These are phyloP conservation scores for Ilex paraguariensis DNA, from an alignment of 305 asterid species.

Conservation along the genomic window DNA sequence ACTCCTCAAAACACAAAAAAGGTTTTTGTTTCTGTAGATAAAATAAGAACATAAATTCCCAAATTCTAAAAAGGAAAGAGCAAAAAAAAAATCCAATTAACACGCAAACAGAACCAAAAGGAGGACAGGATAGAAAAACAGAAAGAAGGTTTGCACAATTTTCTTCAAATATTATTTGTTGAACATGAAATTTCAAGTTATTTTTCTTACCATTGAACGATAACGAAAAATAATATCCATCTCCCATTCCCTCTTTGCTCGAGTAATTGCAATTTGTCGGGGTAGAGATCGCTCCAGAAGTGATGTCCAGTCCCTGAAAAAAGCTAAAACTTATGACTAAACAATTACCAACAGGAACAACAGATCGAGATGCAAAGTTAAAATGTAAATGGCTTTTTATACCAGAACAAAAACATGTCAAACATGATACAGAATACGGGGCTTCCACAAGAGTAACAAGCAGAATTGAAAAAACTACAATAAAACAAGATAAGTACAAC, in stretches of 20 bases:
- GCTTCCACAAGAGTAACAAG: not conserved
- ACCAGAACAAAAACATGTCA: no score
- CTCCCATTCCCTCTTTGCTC: constrained; percentile 96
- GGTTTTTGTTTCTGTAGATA: no score
- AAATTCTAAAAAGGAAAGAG: no score
- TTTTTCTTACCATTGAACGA: constrained; percentile 61
- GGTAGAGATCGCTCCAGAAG: constrained; percentile 87
- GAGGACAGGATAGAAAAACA: not conserved
- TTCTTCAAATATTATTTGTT: no score
- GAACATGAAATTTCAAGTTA: no score
- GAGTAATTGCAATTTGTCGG: constrained; percentile 80
- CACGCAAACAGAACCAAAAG: no score
- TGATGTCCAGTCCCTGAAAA: constrained; percentile 76
- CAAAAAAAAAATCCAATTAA: no score
- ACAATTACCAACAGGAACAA: not conserved
- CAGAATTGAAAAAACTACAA: not conserved
- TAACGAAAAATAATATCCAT: constrained; percentile 78
- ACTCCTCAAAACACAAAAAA: no score
- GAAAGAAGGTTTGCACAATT: not conserved
- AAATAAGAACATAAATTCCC: no score
- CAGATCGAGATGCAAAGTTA: not conserved
- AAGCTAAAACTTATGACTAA: not conserved
- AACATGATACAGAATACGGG: not conserved
- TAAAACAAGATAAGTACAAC: not conserved
- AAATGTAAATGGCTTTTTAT: no score